phyloP scores from a whole-genome alignment of 2,329 filamentous ascomycete genomes.

The Fusarium pseudograminearum region DNA sequence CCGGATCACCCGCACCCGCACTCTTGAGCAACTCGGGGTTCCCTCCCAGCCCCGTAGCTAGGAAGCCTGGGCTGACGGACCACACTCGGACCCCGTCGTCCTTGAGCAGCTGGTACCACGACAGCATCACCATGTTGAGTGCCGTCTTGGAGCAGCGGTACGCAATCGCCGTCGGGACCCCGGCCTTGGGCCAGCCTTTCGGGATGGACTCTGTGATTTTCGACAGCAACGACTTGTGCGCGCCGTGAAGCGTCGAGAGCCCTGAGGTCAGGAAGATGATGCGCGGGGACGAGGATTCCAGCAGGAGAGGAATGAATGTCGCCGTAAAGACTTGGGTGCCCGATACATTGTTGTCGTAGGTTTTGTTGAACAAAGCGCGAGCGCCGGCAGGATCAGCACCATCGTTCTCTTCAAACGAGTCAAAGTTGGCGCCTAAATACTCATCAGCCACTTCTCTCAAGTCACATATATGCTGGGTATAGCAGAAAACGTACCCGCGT shows the following conservation, averaged over 20 bases:
- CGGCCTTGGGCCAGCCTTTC: slow-evolving; percentile 64
- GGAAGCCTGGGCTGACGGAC: slow-evolving; percentile 60
- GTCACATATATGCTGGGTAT: too few relatives aligned
- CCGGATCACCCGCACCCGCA: slow-evolving; percentile 52
- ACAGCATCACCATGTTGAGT: slow-evolving; percentile 52
- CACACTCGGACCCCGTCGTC: slow-evolving; percentile 65
- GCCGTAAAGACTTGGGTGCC: slow-evolving; percentile 58
- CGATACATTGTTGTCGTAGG: slow-evolving; percentile 64
- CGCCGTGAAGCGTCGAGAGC: slow-evolving; percentile 54
- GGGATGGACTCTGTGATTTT: slow-evolving; percentile 42
- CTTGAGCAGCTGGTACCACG: slow-evolving; percentile 59
- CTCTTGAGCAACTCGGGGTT: slow-evolving; percentile 49
- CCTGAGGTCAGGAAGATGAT: slow-evolving; percentile 63
- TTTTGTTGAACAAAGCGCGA: slow-evolving; percentile 58
- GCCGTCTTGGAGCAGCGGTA: slow-evolving; percentile 47
- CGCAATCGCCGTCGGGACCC: slow-evolving; percentile 53
- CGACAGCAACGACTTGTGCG: slow-evolving; percentile 45
- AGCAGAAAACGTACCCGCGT: slow-evolving; percentile 60
- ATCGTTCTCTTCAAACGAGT: slow-evolving; percentile 49
- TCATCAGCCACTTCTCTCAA: background rate
- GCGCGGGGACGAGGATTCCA: slow-evolving; percentile 57
- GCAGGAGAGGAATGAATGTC: slow-evolving; percentile 58
- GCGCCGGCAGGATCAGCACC: slow-evolving; percentile 45
- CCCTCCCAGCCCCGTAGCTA: slow-evolving; percentile 61
- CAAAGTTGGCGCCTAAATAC: slow-evolving; percentile 57